Conservation (phyloP, 129 eudicot species). For the Flaveria brownii region DNA sequence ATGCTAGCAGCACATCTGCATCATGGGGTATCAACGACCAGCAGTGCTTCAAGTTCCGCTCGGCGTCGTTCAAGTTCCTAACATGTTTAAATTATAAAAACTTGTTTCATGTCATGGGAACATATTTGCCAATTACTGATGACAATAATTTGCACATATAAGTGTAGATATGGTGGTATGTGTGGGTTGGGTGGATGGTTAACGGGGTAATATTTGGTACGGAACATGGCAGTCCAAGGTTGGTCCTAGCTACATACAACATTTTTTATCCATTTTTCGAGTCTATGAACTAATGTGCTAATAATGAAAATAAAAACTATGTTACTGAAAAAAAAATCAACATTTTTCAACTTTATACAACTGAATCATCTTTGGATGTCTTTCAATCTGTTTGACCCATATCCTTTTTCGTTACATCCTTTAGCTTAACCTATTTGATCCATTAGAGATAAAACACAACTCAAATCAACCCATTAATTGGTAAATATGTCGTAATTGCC, state of each 20-base stretch:
- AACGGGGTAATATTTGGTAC: not conserved
- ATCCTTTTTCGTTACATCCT: not conserved
- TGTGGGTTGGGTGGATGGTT: not conserved
- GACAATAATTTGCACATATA: not conserved
- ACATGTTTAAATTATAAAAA: slow-evolving; percentile 13
- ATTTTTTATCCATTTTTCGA: not conserved
- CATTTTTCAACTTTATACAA: not conserved
- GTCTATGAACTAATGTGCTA: not conserved
- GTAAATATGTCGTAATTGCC: not conserved
- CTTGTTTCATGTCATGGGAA: slow-evolving; percentile 25
- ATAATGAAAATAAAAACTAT: not conserved
- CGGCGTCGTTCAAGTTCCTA: slow-evolving; percentile 80
- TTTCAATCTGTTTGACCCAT: not conserved
- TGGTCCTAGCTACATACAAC: not conserved
- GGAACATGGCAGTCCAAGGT: not conserved
- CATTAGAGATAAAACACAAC: not conserved
- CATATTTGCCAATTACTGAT: not conserved
- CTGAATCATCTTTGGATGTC: not conserved
- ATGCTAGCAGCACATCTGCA: slow-evolving; percentile 7
- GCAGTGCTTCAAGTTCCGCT: slow-evolving; percentile 76
- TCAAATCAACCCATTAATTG: not conserved
- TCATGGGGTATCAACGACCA: slow-evolving; percentile 56
- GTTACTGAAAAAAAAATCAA: not conserved
- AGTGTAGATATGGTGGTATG: not conserved
- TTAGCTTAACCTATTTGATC: not conserved